phyloP scores from a whole-genome alignment of 345 rosid genomes.

The Eucalyptus sideroxylon region DNA sequence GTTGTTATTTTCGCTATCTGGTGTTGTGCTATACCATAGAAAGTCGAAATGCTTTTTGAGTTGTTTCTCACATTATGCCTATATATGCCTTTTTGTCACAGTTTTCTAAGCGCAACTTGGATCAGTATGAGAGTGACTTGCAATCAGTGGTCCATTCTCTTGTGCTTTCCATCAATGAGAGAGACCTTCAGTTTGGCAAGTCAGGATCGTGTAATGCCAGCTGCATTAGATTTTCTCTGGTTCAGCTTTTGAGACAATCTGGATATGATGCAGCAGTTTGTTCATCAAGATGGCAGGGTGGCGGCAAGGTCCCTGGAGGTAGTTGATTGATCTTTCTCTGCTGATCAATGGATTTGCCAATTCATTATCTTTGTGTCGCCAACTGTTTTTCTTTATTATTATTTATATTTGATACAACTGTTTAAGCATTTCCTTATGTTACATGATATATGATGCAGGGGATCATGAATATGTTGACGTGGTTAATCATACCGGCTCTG shows the following conservation, averaged over 20 bases:
- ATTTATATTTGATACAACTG: neutral
- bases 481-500: conserved; percentile 20
- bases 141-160: conserved; percentile 47
- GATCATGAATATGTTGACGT: conserved; percentile 87
- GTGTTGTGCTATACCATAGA: neutral
- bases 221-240: conserved; percentile 68
- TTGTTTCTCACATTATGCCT: neutral
- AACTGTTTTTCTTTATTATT: neutral
- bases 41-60: neutral
- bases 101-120: conserved; percentile 40
- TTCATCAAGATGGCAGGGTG: conserved; percentile 68
- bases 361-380: neutral
- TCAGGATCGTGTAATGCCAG: conserved; percentile 64
- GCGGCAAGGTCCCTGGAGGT: conserved; percentile 94
- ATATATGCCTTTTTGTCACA: conserved; percentile 7
- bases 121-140: conserved; percentile 56
- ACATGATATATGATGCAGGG: conserved; percentile 28
- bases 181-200: conserved; percentile 43
- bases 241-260: conserved; percentile 61
- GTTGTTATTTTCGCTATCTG: neutral
- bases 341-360: neutral
- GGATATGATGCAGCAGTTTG: conserved; percentile 89
- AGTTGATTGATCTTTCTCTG: neutral
- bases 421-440: neutral
- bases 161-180: conserved; percentile 43